Conservation (phyloP, 352 stramenopile species). For the Globisporangium alternatum region DNA sequence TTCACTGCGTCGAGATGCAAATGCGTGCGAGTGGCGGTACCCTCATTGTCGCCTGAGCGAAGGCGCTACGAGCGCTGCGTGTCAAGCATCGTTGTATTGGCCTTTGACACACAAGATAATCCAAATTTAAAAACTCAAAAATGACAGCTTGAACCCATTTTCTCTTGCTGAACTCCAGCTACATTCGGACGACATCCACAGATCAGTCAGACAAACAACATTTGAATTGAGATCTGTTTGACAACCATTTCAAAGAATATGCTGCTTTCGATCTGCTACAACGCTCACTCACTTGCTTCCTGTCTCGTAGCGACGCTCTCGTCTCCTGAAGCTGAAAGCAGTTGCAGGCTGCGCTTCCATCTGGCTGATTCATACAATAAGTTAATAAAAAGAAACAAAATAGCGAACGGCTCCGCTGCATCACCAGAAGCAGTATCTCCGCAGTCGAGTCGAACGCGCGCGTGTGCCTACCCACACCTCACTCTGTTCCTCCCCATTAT, state of each 20-base stretch:
- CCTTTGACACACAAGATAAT: too few species aligned
- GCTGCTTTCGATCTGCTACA: too few species aligned
- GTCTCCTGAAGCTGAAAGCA: not conserved
- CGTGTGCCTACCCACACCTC: too few species aligned
- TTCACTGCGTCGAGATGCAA: not conserved
- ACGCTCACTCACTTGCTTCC: not conserved
- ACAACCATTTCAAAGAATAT: not conserved
- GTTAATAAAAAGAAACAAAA: constrained; percentile 8
- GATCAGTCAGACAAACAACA: not conserved
- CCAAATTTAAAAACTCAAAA: not conserved
- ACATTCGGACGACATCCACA: not conserved
- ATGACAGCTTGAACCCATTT: not conserved
- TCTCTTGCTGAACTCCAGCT: not conserved
- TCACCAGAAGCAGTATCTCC: not conserved
- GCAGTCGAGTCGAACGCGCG: not conserved
- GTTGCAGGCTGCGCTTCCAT: not conserved
- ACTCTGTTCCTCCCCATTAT: not conserved
- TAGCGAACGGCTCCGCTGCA: not conserved
- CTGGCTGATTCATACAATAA: constrained; percentile 14
- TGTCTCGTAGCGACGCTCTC: too few species aligned
- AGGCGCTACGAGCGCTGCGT: too few species aligned
- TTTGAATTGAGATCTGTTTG: not conserved
- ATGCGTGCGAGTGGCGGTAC: too few species aligned
- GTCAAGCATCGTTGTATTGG: not conserved
- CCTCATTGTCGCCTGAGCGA: too few species aligned